A percentile compares a stretch with the other conserved stretches of the same genome.
phyloP scores from a whole-genome alignment of 805 yeast genomes.

The Metschnikowia amazonensis region DNA sequence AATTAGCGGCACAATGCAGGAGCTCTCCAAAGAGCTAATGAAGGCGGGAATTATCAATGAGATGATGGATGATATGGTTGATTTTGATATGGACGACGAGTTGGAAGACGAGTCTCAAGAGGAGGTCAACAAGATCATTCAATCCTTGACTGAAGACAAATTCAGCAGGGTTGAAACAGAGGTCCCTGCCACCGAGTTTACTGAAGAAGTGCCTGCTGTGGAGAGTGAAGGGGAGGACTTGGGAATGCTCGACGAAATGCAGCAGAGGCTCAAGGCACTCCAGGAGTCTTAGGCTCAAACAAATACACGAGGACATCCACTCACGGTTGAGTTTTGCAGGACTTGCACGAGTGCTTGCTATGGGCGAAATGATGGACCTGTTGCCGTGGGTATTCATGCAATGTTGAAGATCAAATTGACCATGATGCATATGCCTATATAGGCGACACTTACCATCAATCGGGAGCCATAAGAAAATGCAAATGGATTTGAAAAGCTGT shows the following conservation, averaged over 20 bases:
- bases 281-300: slow-evolving; percentile 38
- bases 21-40: slow-evolving; percentile 79
- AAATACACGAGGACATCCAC: not conserved
- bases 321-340: not conserved
- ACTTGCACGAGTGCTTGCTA: not conserved
- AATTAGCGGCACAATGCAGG: slow-evolving; percentile 76
- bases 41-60: slow-evolving; percentile 86
- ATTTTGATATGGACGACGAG: slow-evolving; percentile 58
- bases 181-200: slow-evolving; percentile 29
- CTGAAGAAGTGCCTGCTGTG: slow-evolving; percentile 15
- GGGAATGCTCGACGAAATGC: slow-evolving; percentile 76
- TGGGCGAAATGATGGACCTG: too few species aligned
- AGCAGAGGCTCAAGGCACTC: slow-evolving; percentile 80
- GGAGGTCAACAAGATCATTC: slow-evolving; percentile 57
- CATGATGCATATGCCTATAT: slow-evolving; percentile 1
- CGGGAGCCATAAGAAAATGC: not conserved
- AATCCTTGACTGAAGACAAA: slow-evolving; percentile 38
- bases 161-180: slow-evolving; percentile 33
- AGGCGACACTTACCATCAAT: not conserved
- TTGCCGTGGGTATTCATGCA: not conserved
- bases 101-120: slow-evolving; percentile 64
- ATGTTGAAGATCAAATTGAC: not conserved
- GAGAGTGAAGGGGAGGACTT: slow-evolving; percentile 62
- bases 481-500: not conserved
- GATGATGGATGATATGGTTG: slow-evolving; percentile 91